Percentiles rank a stretch among this genome's conserved stretches.
These are phyloP conservation scores for Nakazawaea ernobii DNA, from an alignment of 805 yeast species.

Conservation along the genomic window DNA sequence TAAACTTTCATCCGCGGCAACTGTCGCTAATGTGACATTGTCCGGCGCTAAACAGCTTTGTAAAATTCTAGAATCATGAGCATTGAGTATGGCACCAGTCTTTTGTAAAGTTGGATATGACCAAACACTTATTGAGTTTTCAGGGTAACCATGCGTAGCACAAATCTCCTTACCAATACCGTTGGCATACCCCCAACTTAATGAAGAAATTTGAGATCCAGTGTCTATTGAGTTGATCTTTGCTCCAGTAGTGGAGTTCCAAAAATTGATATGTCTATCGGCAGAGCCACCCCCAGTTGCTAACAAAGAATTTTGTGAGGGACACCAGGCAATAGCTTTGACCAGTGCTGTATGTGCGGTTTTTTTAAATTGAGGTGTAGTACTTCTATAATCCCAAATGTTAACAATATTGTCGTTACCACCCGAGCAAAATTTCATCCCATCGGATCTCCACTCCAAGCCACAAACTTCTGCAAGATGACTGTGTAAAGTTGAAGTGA, in stretches of 20 bases:
- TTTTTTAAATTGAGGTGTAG: conserved; percentile 66
- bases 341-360: conserved; percentile 89
- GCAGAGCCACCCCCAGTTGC: conserved; percentile 98
- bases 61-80: conserved; percentile 87
- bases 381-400: conserved; percentile 83
- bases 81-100: conserved; percentile 79
- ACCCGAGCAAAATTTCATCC: conserved; percentile 81
- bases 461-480: conserved; percentile 95
- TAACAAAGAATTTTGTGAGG: conserved; percentile 69
- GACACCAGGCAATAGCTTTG: conserved; percentile 94
- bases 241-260: conserved; percentile 92
- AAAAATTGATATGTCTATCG: conserved; percentile 84
- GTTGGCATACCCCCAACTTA: conserved; percentile 80
- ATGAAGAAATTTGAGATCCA: conserved; percentile 90
- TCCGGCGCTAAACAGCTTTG: conserved; percentile 86
- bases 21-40: conserved; percentile 84
- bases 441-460: conserved; percentile 77
- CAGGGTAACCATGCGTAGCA: conserved; percentile 92
- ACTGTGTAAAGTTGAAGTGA: conserved; percentile 50
- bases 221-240: conserved; percentile 83
- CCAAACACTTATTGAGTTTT: conserved; percentile 76
- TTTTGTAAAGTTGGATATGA: conserved; percentile 80
- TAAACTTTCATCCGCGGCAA: conserved; percentile 93
- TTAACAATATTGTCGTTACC: conserved; percentile 92
- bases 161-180: conserved; percentile 79